These are phyloP conservation scores for Aureobasidium lini DNA, from an alignment of 2,329 filamentous ascomycete species.

Conservation along the genomic window DNA sequence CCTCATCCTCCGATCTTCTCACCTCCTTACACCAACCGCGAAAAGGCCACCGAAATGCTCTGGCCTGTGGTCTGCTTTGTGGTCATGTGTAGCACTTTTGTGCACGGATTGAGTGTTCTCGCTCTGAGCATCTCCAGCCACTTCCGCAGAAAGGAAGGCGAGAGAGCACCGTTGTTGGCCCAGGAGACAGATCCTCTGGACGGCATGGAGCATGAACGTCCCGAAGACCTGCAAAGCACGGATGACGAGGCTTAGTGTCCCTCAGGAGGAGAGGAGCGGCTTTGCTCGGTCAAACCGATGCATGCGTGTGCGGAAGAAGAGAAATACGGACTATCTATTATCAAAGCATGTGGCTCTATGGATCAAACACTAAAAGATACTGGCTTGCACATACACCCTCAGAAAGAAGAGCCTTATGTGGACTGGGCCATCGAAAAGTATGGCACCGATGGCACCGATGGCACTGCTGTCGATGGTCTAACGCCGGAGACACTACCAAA, in stretches of 20 bases:
- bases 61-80: constrained; percentile 51
- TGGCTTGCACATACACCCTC: no score
- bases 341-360: no score
- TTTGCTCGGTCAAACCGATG: no score
- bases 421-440: no score
- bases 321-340: no score
- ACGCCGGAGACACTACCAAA: no score
- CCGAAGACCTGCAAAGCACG: neutral
- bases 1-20: constrained; percentile 34
- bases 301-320: no score
- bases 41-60: constrained; percentile 37
- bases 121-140: constrained; percentile 44
- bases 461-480: no score
- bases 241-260: neutral
- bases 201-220: constrained; percentile 42
- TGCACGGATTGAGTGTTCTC: constrained; percentile 48
- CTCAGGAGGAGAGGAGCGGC: no score
- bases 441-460: no score
- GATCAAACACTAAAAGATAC: no score
- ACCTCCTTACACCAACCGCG: constrained; percentile 27
- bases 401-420: no score
- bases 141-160: constrained; percentile 37
- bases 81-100: constrained; percentile 46
- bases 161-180: constrained; percentile 44
- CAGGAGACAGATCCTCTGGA: constrained; percentile 42